A percentile compares a stretch with the other conserved stretches of the same genome.
Conservation (phyloP, 352 stramenopile genomes). For the Pythium phragmiticola region DNA sequence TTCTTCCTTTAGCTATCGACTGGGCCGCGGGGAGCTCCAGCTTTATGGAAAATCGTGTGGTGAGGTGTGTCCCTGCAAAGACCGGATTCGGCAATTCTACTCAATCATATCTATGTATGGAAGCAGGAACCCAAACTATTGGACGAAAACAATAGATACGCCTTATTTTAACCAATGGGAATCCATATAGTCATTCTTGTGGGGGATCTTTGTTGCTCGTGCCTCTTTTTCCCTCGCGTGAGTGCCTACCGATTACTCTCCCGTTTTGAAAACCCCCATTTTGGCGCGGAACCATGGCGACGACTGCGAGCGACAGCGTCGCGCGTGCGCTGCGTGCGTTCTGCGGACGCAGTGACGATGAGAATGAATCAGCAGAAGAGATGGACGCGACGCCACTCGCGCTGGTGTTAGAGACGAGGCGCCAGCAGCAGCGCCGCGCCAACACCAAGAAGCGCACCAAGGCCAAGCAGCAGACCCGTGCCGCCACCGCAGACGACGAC, state of each 20-base stretch:
- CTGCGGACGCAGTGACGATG: not conserved
- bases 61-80: slow-evolving; percentile 19
- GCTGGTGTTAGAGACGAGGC: slow-evolving; percentile 24
- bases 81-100: slow-evolving; percentile 6
- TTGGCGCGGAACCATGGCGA: slow-evolving; percentile 16
- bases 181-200: not conserved
- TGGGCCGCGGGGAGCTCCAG: slow-evolving; percentile 4
- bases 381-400: slow-evolving; percentile 25
- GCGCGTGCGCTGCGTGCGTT: slow-evolving; percentile 21
- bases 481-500: not conserved
- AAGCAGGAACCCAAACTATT: slow-evolving; percentile 3
- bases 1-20: not conserved
- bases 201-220: not conserved
- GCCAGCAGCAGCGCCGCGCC: slow-evolving; percentile 28
- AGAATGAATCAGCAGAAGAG: not conserved
- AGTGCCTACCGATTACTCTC: not conserved
- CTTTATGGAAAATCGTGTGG: slow-evolving; percentile 54
- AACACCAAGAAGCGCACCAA: slow-evolving; percentile 27
- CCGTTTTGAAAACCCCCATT: slow-evolving; percentile 2
- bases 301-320: slow-evolving; percentile 16
- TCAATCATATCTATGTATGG: slow-evolving; percentile 7
- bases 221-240: not conserved
- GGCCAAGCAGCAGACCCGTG: not conserved
- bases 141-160: slow-evolving; percentile 27
- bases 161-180: slow-evolving; percentile 19